phyloP scores from a whole-genome alignment of 352 stramenopile species.

The Aphanomyces cochlioides region DNA sequence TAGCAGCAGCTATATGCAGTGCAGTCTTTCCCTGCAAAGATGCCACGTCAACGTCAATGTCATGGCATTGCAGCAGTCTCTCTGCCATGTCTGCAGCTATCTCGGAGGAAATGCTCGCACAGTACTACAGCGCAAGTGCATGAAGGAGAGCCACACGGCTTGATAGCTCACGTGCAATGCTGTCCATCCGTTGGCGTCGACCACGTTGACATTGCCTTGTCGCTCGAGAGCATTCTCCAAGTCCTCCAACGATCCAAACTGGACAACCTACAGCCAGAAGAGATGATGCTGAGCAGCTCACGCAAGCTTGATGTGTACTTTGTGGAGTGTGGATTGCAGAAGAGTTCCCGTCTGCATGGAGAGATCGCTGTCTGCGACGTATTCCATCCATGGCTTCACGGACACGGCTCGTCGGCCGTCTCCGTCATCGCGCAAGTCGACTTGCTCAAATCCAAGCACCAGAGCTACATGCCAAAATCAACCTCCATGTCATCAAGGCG shows the following conservation, averaged over 20 bases:
- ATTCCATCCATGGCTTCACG: not conserved
- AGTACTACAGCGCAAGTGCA: not conserved
- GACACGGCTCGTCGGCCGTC: not conserved
- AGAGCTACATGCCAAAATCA: not conserved
- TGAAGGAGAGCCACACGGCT: not conserved
- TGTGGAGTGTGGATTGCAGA: constrained; percentile 3
- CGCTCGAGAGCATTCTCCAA: not conserved
- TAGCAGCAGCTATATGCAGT: not conserved
- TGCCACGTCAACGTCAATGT: not conserved
- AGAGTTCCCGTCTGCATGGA: not conserved
- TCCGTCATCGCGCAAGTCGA: not conserved
- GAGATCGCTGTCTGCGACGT: not conserved
- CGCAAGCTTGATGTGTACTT: not conserved
- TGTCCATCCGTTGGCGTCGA: constrained; percentile 19
- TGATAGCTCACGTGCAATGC: constrained; percentile 2
- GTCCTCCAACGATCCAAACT: not conserved
- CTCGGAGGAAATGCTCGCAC: not conserved
- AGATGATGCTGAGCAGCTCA: not conserved
- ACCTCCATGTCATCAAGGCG: not conserved
- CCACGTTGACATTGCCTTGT: not conserved
- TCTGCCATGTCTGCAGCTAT: not conserved
- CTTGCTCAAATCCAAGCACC: constrained; percentile 2
- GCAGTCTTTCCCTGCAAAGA: constrained; percentile 5
- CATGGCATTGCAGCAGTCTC: not conserved
- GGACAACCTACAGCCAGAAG: not conserved